Evolutionary conservation across 2,329 filamentous ascomycete species (phyloP), one percentile per base, ranked within the genome.

Genomic region (Curvularia sp.): DNA sequence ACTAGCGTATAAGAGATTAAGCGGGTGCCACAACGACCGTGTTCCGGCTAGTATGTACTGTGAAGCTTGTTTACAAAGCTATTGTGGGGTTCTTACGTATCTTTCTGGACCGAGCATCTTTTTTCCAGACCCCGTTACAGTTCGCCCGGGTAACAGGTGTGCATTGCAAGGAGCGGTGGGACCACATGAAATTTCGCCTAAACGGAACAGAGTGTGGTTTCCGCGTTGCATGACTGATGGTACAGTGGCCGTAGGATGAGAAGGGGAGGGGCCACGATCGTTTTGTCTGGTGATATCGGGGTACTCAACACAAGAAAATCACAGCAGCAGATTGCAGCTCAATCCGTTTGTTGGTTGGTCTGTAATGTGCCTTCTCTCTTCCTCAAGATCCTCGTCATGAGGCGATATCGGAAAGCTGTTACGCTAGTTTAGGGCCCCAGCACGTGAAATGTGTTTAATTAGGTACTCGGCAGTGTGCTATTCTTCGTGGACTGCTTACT

Each of bases 271-370:
- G 25, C 13, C 13, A 45, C 8, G 42, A n/a, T 23, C 41, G 12
- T 15, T 15, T 19, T 43, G 28, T 23, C 19, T 28, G 19, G 18
- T 39, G 13, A 39, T 19, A 34, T 18, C 18, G 46, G 12, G 23
- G 15, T 49, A 48, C 25, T 25, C 13, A 51, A 8, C 13, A 27
- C 43, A 25, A 39, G 30, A 13, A 48, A n/a, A 49, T 18, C 32
- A 43, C 38, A 30, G 25, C 7, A 15, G 39, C 48, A 55, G 32
- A 46, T 54, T 55, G 60, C 50, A 54, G 57, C 60, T 63, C 60
- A 55, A 53, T 48, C 50, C 54, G 48, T 55, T 25, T 19, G 42
- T 23, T 18, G 23, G 42, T 15, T 49, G 47, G 47, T 38, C 47
- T 51, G 56, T 43, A 23, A 27, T 32, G 28, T 59, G 36, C 56